These are phyloP conservation scores for Cryomyces minteri DNA, from an alignment of 495 filamentous ascomycete species.

Conservation along the genomic window DNA sequence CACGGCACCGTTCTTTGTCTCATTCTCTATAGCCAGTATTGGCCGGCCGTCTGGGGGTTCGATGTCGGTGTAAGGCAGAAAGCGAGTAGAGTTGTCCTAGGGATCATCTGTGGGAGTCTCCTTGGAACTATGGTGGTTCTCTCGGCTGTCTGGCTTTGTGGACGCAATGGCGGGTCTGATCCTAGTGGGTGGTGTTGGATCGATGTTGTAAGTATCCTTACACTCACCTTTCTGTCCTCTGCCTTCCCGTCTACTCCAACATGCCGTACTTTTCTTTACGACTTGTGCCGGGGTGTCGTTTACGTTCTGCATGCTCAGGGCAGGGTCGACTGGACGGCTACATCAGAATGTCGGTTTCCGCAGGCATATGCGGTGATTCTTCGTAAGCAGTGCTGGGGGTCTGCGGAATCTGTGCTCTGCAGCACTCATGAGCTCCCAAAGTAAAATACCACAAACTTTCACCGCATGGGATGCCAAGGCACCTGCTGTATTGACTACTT, in stretches of 20 bases:
- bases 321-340: no score
- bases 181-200: conserved; percentile 51
- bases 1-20: conserved; percentile 56
- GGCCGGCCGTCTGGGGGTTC: conserved; percentile 56
- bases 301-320: no score
- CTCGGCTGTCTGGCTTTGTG: conserved; percentile 32
- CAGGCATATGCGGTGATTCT: no score
- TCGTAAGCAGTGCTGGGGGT: no score
- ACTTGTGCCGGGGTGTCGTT: no score
- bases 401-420: no score
- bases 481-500: no score
- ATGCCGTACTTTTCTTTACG: no score
- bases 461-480: no score
- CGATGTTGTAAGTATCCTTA: conserved; percentile 46
- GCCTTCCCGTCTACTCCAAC: neutral
- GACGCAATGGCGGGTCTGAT: conserved; percentile 34
- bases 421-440: no score
- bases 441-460: neutral
- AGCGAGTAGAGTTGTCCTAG: conserved; percentile 45
- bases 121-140: conserved; percentile 33
- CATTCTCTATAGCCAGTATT: conserved; percentile 56
- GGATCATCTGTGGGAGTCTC: conserved; percentile 46
- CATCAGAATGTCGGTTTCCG: no score
- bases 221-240: neutral
- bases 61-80: conserved; percentile 32